These are phyloP conservation scores for Podaxis pistillaris DNA, from an alignment of 768 basidiomycete genomes.

Conservation along the genomic window DNA sequence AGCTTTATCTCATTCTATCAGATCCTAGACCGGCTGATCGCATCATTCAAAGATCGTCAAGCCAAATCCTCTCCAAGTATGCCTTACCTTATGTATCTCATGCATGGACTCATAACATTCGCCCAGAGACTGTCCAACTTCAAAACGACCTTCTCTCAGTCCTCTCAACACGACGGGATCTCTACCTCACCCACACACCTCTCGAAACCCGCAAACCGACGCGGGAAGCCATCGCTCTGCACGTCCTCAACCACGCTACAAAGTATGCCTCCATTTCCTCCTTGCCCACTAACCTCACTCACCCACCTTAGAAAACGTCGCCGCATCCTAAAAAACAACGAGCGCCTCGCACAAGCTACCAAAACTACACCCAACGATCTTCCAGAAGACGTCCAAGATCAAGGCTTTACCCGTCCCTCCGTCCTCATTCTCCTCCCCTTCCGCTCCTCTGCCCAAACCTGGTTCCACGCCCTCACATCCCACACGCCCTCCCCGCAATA, in stretches of 20 bases:
- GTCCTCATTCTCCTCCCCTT: constrained; percentile 91
- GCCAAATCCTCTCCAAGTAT: constrained; percentile 53
- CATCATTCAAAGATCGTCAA: constrained; percentile 54
- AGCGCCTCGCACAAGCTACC: constrained; percentile 73
- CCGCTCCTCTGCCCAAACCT: constrained; percentile 82
- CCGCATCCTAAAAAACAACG: constrained; percentile 89
- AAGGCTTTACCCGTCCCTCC: constrained; percentile 97
- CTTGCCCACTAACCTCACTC: neutral
- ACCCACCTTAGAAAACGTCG: constrained; percentile 74
- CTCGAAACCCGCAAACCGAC: constrained; percentile 60
- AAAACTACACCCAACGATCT: constrained; percentile 55
- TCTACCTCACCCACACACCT: constrained; percentile 69
- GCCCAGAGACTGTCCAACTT: constrained; percentile 42
- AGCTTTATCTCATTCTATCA: constrained; percentile 23
- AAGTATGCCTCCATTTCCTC: constrained; percentile 56
- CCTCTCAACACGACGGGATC: constrained; percentile 68
- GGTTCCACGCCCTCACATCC: constrained; percentile 76
- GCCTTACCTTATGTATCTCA: constrained; percentile 1
- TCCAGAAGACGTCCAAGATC: constrained; percentile 84
- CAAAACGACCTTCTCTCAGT: constrained; percentile 70
- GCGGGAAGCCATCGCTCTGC: constrained; percentile 72
- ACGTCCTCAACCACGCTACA: constrained; percentile 84
- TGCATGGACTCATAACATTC: constrained; percentile 21
- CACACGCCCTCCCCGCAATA: constrained; percentile 71
- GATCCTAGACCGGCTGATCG: constrained; percentile 57